These are phyloP conservation scores for Claviceps humidiphila DNA, from an alignment of 2,329 filamentous ascomycete species.

Conservation along the genomic window DNA sequence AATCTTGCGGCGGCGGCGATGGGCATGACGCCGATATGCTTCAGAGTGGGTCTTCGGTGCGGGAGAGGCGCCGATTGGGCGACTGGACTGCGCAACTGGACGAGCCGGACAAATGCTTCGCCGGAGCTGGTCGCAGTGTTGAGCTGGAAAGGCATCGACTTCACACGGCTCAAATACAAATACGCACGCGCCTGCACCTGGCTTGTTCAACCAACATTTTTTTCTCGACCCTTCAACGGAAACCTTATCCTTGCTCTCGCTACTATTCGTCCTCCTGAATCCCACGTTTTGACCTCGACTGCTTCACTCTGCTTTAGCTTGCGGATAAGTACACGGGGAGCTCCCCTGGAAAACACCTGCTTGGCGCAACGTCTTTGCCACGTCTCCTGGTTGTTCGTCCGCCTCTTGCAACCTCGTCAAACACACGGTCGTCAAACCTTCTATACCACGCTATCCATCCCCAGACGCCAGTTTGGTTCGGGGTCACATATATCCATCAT, in stretches of 20 bases:
- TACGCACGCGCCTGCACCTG: too few relatives aligned
- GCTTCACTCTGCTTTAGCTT: neutral
- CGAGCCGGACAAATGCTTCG: slow-evolving; percentile 7
- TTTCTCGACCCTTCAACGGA: too few relatives aligned
- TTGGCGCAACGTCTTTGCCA: neutral
- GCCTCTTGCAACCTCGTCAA: neutral
- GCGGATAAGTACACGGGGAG: neutral
- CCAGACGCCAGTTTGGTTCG: neutral
- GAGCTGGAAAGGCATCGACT: too few relatives aligned
- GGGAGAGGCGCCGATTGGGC: slow-evolving; percentile 1
- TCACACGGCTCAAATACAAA: too few relatives aligned
- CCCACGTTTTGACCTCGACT: neutral
- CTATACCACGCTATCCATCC: neutral
- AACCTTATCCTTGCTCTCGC: too few relatives aligned
- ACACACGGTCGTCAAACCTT: neutral
- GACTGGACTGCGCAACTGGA: neutral
- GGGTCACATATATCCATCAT: slow-evolving; percentile 34
- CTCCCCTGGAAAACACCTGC: neutral
- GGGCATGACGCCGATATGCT: neutral
- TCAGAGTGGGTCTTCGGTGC: neutral
- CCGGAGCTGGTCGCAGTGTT: neutral
- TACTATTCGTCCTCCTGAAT: too few relatives aligned
- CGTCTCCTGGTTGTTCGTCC: neutral
- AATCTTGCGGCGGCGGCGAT: neutral
- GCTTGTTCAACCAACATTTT: too few relatives aligned